Evolutionary conservation across 768 basidiomycete genomes (phyloP).

Genomic region (Mycena venus): DNA sequence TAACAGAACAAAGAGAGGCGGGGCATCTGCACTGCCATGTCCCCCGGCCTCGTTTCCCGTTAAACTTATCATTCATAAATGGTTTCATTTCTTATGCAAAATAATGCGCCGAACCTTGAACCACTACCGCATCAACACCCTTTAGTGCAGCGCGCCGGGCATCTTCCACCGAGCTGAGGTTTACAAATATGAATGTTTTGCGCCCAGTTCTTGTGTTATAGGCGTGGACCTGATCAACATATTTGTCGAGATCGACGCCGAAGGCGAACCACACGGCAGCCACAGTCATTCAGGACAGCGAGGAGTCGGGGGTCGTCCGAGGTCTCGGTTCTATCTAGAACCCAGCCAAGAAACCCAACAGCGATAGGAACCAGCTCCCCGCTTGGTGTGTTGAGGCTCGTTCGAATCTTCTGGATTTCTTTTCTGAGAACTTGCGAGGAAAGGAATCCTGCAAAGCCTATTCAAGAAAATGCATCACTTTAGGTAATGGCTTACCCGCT

Average conservation of each 20-base stretch:
- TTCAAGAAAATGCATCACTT: too few relatives aligned
- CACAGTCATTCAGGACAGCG: slow-evolving; percentile 56
- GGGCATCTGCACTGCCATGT: slow-evolving; percentile 45
- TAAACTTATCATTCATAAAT: too few relatives aligned
- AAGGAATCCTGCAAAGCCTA: slow-evolving; percentile 51
- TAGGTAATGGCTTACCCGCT: too few relatives aligned
- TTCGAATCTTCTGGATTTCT: slow-evolving; percentile 56
- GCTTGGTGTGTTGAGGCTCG: slow-evolving; percentile 43
- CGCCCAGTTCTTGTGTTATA: slow-evolving; percentile 52
- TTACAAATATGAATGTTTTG: slow-evolving; percentile 66
- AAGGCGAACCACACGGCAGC: slow-evolving; percentile 75
- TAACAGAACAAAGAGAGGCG: slow-evolving; percentile 53
- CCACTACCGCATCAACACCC: slow-evolving; percentile 69
- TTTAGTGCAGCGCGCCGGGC: slow-evolving; percentile 64
- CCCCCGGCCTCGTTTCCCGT: slow-evolving; percentile 9
- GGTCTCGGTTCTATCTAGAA: slow-evolving; percentile 58
- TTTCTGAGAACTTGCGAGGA: slow-evolving; percentile 49
- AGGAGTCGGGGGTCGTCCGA: slow-evolving; percentile 54
- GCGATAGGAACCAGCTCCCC: slow-evolving; percentile 63
- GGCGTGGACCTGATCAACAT: slow-evolving; percentile 63
- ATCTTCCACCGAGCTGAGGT: slow-evolving; percentile 62
- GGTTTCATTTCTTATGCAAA: too few relatives aligned
- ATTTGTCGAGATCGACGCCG: slow-evolving; percentile 62
- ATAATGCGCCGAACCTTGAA: slow-evolving; percentile 67
- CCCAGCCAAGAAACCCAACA: slow-evolving; percentile 71